Base-by-base conservation (phyloP, 768 basidiomycete species). In the Tulasnella sp. region DNA sequence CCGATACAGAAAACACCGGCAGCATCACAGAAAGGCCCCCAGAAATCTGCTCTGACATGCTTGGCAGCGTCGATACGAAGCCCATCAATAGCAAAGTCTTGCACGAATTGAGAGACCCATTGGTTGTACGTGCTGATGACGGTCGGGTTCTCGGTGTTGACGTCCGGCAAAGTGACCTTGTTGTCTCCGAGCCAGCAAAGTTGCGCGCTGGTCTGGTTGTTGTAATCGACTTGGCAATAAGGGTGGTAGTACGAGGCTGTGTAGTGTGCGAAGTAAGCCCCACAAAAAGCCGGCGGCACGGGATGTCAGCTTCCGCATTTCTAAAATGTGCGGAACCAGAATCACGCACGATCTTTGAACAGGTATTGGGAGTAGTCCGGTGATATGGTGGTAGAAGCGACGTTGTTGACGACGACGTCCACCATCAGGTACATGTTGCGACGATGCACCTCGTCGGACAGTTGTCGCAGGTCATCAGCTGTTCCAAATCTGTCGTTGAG, bases 371-470 rank as follows among this genome's bases (percentile, higher is more conserved):
- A 89, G 73, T 86, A 84, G 78, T 89, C 86, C 17, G 90, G 89
- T 6, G 81, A 85, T 40, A 81, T 82, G 2, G 86, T 85, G 3
- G 87, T 86, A 1, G 89, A 81, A 84, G 92, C 93, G 66, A 95
- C 91, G 79, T 94, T 90, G 79, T 95, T 95, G 39, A 90, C 87
- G 42, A 95, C 90, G 37, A 91, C 80, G 77, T 94, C 92, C 64
- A 94, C 87, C 91, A 93, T 94, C 74, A 94, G 81, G 78, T 89
- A 92, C 93, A 94, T 94, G 69, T 85, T 85, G 40, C 90, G 86
- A 12, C 81, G 79, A 79, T 94, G 92, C 7, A 93, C 77, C 67
- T 88, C 91, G 26, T 79, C 78, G 17, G 86, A 85, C 66, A 94
- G 86, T 11, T 83, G 83, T 75, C 88, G 89, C 67, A 94, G 83